phyloP scores from a whole-genome alignment of 371 early-diverging fungal genomes.

The Umbelopsis sp. region DNA sequence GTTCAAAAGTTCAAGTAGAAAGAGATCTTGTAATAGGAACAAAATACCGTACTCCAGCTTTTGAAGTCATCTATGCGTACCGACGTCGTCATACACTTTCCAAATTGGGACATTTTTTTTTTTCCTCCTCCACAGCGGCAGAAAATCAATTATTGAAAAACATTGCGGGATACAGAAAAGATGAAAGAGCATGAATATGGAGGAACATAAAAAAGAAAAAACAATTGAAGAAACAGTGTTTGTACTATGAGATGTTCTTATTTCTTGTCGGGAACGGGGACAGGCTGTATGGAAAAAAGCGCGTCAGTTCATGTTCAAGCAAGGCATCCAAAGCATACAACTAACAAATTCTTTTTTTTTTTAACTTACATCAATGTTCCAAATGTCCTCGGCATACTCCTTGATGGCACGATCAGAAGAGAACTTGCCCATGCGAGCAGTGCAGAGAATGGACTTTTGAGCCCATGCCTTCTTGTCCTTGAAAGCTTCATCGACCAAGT shows the following conservation, averaged over 20 bases:
- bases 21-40: neutral
- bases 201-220: neutral
- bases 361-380: constrained; percentile 62
- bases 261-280: constrained; percentile 7
- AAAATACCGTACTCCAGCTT: neutral
- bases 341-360: too few species aligned
- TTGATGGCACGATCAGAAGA: constrained; percentile 81
- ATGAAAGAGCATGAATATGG: neutral
- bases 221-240: neutral
- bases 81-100: neutral
- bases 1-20: neutral
- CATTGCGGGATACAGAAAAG: neutral
- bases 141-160: neutral
- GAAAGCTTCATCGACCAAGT: constrained; percentile 76
- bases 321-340: too few species aligned
- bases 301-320: too few species aligned
- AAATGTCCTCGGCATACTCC: constrained; percentile 87
- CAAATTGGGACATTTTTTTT: neutral
- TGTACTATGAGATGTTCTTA: neutral
- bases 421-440: constrained; percentile 92
- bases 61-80: constrained; percentile 1
- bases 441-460: constrained; percentile 82
- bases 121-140: neutral
- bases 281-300: neutral
- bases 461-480: constrained; percentile 78